Evolutionary conservation across 1,284 basidiomycete genomes (phyloP).

Genomic region (Pseudozyma pruni): DNA sequence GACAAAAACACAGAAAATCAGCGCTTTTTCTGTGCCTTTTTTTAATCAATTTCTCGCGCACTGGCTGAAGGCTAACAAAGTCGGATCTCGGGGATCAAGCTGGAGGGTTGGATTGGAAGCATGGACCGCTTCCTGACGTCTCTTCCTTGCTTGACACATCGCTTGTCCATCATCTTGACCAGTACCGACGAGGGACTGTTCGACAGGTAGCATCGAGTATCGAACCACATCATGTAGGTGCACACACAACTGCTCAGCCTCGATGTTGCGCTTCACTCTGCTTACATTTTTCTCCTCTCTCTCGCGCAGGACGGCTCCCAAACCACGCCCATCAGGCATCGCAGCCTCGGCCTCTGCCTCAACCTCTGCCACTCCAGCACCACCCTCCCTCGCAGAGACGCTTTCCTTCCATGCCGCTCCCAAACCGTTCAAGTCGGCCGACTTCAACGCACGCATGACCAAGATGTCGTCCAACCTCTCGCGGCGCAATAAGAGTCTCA

Average conservation of each 20-base stretch:
- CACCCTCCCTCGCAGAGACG: slow-evolving; percentile 37
- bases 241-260: too few species aligned
- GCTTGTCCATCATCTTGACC: too few species aligned
- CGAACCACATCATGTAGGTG: too few species aligned
- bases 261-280: too few species aligned
- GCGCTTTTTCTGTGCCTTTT: background rate
- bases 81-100: slow-evolving; percentile 4
- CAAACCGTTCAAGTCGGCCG: slow-evolving; percentile 47
- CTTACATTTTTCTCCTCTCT: background rate
- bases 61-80: background rate
- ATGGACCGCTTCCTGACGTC: too few species aligned
- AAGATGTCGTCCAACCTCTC: slow-evolving; percentile 47
- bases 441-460: slow-evolving; percentile 32
- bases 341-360: slow-evolving; percentile 20
- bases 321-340: slow-evolving; percentile 7
- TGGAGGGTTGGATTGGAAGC: too few species aligned
- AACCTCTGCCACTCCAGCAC: slow-evolving; percentile 36
- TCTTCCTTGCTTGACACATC: too few species aligned
- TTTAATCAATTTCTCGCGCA: slow-evolving; percentile 1
- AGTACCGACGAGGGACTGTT: too few species aligned
- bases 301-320: slow-evolving; percentile 14
- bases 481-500: slow-evolving; percentile 58
- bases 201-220: too few species aligned
- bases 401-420: slow-evolving; percentile 45
- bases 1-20: slow-evolving; percentile 10